phyloP scores from a whole-genome alignment of 805 yeast species.

The Candida khao-thaluensis region DNA sequence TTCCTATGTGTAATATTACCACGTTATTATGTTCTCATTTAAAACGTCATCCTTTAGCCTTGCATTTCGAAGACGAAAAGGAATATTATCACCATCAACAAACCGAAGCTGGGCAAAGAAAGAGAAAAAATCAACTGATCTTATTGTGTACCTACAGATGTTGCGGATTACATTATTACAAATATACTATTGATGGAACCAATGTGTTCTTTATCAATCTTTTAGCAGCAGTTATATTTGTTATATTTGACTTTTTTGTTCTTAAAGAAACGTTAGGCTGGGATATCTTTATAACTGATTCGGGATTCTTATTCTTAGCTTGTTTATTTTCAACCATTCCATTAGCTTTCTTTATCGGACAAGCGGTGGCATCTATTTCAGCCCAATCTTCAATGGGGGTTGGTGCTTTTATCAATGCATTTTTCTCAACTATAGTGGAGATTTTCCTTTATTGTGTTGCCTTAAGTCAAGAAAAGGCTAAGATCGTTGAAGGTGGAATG shows the following conservation, averaged over 20 bases:
- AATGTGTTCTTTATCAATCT: conserved; percentile 88
- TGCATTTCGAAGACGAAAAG: conserved; percentile 66
- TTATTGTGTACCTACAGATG: conserved; percentile 89
- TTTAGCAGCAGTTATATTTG: conserved; percentile 74
- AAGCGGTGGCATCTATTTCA: conserved; percentile 98
- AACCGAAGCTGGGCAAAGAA: conserved; percentile 20
- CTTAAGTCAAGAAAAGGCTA: conserved; percentile 76
- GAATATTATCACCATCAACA: conserved; percentile 37
- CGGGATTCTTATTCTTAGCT: conserved; percentile 65
- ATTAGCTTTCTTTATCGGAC: conserved; percentile 94
- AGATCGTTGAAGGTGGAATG: conserved; percentile 91
- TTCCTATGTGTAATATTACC: conserved; percentile 88
- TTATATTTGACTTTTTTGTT: conserved; percentile 73
- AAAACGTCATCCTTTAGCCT: conserved; percentile 86
- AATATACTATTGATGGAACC: conserved; percentile 95
- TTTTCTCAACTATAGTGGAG: conserved; percentile 94
- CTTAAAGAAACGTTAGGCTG: conserved; percentile 45
- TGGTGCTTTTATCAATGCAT: conserved; percentile 97
- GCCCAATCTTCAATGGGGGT: conserved; percentile 99
- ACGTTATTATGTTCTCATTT: conserved; percentile 69
- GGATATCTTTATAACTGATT: conserved; percentile 52
- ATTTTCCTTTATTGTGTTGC: conserved; percentile 92
- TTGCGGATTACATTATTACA: conserved; percentile 89
- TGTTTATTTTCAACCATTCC: conserved; percentile 88
- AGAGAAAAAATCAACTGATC: conserved; percentile 55